Evolutionary conservation across 2,329 filamentous ascomycete genomes (phyloP).

Genomic region (Whalleya microplaca): DNA sequence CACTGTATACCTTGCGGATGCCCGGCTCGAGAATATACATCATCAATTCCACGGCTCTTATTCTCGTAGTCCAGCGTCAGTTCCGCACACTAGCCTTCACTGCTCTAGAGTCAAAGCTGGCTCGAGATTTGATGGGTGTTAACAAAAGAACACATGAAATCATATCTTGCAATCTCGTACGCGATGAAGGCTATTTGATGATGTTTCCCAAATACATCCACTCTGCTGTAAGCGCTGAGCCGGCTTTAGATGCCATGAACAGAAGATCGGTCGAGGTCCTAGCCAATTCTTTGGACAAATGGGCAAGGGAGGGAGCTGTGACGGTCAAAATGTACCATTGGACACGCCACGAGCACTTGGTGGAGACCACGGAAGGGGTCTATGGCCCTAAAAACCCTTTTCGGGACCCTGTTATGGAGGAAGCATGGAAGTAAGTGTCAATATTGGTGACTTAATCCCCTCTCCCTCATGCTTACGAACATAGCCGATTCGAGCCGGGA

Average conservation of each 20-base stretch:
- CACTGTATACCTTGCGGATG: neutral
- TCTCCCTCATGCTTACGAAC: neutral
- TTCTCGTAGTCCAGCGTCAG: conserved; percentile 15
- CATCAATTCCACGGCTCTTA: conserved; percentile 4
- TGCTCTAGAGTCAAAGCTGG: conserved; percentile 11
- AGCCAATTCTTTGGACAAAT: conserved; percentile 12
- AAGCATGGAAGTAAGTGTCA: conserved; percentile 20
- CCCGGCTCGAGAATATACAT: neutral
- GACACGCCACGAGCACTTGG: conserved; percentile 21
- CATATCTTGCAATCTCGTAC: conserved; percentile 8
- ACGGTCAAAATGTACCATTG: conserved; percentile 23
- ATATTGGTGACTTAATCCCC: neutral
- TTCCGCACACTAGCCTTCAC: conserved; percentile 15
- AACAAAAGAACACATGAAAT: conserved; percentile 10
- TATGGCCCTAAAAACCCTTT: conserved; percentile 30
- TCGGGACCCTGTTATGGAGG: conserved; percentile 18
- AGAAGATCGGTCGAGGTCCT: conserved; percentile 17
- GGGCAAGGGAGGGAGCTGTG: neutral
- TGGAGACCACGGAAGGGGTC: conserved; percentile 23
- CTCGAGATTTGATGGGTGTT: conserved; percentile 13
- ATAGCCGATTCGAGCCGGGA: conserved; percentile 18
- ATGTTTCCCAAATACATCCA: conserved; percentile 20
- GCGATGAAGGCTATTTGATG: conserved; percentile 18
- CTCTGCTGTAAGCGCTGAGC: conserved; percentile 15
- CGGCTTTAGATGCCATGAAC: conserved; percentile 24